Base-by-base conservation (phyloP, 805 yeast genomes). In the Pichia rugopelliculosa region DNA sequence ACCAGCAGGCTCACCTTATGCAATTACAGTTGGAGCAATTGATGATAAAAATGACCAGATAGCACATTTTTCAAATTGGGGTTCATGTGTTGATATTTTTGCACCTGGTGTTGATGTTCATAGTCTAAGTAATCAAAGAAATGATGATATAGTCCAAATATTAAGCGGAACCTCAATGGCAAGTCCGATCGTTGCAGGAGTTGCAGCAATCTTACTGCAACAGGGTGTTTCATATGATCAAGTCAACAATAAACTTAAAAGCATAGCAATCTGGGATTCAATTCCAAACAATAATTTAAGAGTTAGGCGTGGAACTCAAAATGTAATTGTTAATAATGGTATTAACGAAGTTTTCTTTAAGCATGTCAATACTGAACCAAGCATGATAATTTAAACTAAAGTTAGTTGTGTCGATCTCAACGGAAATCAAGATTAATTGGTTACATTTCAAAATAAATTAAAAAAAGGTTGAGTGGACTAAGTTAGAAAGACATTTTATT, bases 21-120 rank as follows among this genome's bases (percentile, higher is more conserved):
- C 87, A 0, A 76, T 87, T 4, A 80, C 95, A 0, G 95, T 90
- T 9, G 97, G 96, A 1, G 95, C 96, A 4, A 79, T 89, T 44
- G 91, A 88, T 58, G 96, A 87, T 59, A 60, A 74, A 18, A 73
- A 72, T 6, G 95, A 87, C 56, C 56, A 71, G 3, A 70, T 89
- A 33, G 95, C 97, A 0, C 59, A 74, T 12, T 90, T 91, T 57
- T 77, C 93, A n/a, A 90, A 91, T 60, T 87, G 90, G 89, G 97
- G 98, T 0, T 70, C 72, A n/a, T 91, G 97, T 64, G 95, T 90
- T 8, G 88, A 87, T 59, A 71, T 87, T 1, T 84, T 86, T 65
- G 88, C 96, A 0, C 78, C 91, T 42, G 98, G 98, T 0, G 82
- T 81, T 0, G 68, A 69, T 15, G 82, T 88, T 3, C 67, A 71